These are phyloP conservation scores for Botrytis paeoniae DNA, from an alignment of 2,329 filamentous ascomycete species.

Conservation along the genomic window DNA sequence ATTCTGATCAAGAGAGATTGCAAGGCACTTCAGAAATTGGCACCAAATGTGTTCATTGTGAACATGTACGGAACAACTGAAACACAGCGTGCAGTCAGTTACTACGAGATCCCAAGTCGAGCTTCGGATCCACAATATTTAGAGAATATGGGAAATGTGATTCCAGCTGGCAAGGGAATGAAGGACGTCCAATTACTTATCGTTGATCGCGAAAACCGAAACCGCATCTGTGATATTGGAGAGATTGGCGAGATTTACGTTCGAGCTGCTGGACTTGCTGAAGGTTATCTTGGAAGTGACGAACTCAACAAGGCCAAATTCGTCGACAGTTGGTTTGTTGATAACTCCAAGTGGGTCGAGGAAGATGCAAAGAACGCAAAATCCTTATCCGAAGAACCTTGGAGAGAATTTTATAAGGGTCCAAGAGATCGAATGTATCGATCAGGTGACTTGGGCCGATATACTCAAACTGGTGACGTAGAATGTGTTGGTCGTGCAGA, in stretches of 20 bases:
- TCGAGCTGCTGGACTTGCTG: constrained; percentile 77
- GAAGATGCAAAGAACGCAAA: constrained; percentile 59
- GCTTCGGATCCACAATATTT: constrained; percentile 61
- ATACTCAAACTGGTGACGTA: constrained; percentile 65
- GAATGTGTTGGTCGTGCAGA: constrained; percentile 79
- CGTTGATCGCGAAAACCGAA: constrained; percentile 64
- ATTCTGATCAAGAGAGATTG: constrained; percentile 84
- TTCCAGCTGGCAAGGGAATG: constrained; percentile 85
- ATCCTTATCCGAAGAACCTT: constrained; percentile 60
- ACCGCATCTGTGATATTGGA: constrained; percentile 71
- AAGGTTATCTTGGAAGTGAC: constrained; percentile 60
- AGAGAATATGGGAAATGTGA: constrained; percentile 66
- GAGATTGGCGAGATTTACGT: constrained; percentile 84
- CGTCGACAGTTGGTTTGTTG: constrained; percentile 38
- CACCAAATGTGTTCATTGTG: constrained; percentile 69
- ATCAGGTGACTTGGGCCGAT: constrained; percentile 81
- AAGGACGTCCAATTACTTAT: constrained; percentile 84
- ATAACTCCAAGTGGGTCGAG: constrained; percentile 38
- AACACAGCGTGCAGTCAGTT: constrained; percentile 76
- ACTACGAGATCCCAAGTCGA: constrained; percentile 70
- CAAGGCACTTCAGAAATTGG: constrained; percentile 69
- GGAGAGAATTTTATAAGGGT: constrained; percentile 75
- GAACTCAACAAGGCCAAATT: constrained; percentile 37
- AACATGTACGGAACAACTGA: constrained; percentile 92
- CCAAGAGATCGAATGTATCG: constrained; percentile 83